Conservation (phyloP, 148 eudicot species). For the Spergularia marina region DNA sequence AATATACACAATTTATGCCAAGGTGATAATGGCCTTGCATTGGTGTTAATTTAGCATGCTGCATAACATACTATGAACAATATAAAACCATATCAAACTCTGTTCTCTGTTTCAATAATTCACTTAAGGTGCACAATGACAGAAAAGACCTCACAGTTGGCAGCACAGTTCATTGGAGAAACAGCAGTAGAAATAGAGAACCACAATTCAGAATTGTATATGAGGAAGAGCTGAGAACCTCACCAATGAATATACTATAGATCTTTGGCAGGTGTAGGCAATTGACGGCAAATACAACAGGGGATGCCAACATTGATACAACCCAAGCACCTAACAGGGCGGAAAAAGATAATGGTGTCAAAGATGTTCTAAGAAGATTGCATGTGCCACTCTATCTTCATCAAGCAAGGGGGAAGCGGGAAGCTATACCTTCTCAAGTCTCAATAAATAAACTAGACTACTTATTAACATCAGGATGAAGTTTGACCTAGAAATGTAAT, state of each 20-base stretch:
- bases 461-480: neutral
- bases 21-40: conserved; percentile 9
- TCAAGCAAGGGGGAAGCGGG: neutral
- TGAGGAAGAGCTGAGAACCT: conserved; percentile 12
- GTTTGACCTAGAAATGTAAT: neutral
- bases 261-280: conserved; percentile 67
- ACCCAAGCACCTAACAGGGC: conserved; percentile 63
- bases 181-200: neutral
- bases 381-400: neutral
- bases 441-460: neutral
- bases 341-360: neutral
- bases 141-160: neutral
- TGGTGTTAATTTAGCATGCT: neutral
- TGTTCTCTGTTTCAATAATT: neutral
- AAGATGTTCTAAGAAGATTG: neutral
- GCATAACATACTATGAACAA: no score
- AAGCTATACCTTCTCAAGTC: neutral
- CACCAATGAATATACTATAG: conserved; percentile 72
- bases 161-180: neutral
- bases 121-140: conserved; percentile 2
- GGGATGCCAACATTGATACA: conserved; percentile 75
- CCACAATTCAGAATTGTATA: neutral
- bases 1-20: neutral
- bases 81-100: neutral
- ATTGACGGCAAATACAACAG: conserved; percentile 44